Percentiles rank a stretch among this genome's conserved stretches.
These are phyloP conservation scores for Aspergillus cristatus DNA, from an alignment of 495 filamentous ascomycete species.

Conservation along the genomic window DNA sequence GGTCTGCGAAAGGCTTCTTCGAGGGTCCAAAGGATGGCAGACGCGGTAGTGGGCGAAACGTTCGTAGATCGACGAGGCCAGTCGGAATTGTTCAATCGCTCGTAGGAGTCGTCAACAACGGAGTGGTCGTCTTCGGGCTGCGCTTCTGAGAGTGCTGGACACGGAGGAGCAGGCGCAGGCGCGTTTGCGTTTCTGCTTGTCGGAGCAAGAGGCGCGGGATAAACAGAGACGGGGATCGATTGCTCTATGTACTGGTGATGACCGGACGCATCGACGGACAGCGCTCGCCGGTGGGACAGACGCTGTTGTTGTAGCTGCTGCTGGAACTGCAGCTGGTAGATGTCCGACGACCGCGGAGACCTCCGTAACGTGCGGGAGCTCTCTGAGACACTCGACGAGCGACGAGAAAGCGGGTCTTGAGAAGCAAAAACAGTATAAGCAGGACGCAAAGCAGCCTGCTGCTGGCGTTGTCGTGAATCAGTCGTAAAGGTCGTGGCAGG, in stretches of 20 bases:
- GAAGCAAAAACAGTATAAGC: slow-evolving; percentile 21
- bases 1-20: slow-evolving; percentile 86
- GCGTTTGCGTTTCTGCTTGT: neutral
- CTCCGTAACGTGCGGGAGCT: slow-evolving; percentile 44
- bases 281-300: slow-evolving; percentile 26
- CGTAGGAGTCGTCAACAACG: slow-evolving; percentile 25
- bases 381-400: slow-evolving; percentile 42
- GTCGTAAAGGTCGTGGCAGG: slow-evolving; percentile 37
- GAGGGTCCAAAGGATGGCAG: slow-evolving; percentile 81
- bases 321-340: neutral
- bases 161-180: slow-evolving; percentile 19
- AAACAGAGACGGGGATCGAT: slow-evolving; percentile 19
- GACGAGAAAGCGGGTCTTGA: slow-evolving; percentile 25
- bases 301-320: slow-evolving; percentile 8
- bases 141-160: slow-evolving; percentile 27
- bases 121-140: slow-evolving; percentile 30
- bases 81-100: slow-evolving; percentile 31
- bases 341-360: slow-evolving; percentile 24
- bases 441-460: slow-evolving; percentile 28
- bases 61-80: slow-evolving; percentile 46
- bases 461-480: slow-evolving; percentile 48
- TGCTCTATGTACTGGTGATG: slow-evolving; percentile 19
- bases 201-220: slow-evolving; percentile 12
- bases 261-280: slow-evolving; percentile 25
- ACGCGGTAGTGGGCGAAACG: slow-evolving; percentile 56